Evolutionary conservation across 106 monocot species (phyloP).

Genomic region (Dendrobium catenatum): DNA sequence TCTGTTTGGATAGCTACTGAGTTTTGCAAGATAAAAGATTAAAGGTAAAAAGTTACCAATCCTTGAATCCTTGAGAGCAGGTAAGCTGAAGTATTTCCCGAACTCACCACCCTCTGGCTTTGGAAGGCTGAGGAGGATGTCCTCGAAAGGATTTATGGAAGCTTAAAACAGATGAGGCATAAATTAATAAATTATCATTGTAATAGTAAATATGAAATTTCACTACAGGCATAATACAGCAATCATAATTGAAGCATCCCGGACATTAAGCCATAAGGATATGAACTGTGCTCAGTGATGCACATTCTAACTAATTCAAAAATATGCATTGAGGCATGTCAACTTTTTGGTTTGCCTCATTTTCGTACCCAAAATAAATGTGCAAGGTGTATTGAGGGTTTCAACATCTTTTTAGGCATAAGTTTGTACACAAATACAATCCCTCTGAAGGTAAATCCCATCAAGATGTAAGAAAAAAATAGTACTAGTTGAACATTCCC

Average conservation of each 20-base stretch:
- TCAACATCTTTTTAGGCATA: not conserved
- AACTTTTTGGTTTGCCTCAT: too few relatives aligned
- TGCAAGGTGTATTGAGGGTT: not conserved
- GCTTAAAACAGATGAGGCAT: slow-evolving; percentile 15
- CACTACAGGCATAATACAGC: not conserved
- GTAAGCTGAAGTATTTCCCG: slow-evolving; percentile 60
- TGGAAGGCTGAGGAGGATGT: slow-evolving; percentile 45
- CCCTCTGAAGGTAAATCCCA: not conserved
- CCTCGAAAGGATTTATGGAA: slow-evolving; percentile 28
- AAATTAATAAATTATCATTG: not conserved
- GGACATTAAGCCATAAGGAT: not conserved
- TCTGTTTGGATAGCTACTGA: not conserved
- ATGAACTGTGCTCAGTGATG: not conserved
- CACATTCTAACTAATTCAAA: not conserved
- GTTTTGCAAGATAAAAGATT: not conserved
- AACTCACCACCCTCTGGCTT: slow-evolving; percentile 60
- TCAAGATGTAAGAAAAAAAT: not conserved
- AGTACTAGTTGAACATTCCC: not conserved
- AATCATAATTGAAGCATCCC: not conserved
- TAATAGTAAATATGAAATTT: not conserved
- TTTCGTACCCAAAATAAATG: not conserved
- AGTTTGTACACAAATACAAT: not conserved
- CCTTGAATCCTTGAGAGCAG: slow-evolving; percentile 65
- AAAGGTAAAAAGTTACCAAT: slow-evolving; percentile 28
- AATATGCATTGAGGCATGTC: not conserved